These are phyloP conservation scores for Pseudoturritis turrita DNA, from an alignment of 345 rosid species.

Conservation along the genomic window DNA sequence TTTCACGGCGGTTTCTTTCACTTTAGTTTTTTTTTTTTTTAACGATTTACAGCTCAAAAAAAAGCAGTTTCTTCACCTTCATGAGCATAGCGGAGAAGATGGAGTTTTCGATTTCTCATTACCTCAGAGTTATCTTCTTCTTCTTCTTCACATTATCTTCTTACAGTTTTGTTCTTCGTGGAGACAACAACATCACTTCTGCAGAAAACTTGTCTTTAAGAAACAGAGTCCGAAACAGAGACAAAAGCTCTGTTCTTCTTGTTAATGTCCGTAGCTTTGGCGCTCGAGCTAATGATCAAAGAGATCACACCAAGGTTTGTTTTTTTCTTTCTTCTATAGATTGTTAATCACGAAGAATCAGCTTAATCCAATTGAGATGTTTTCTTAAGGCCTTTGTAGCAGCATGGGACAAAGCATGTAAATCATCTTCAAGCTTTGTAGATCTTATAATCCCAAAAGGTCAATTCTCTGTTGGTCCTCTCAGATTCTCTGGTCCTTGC, in stretches of 20 bases:
- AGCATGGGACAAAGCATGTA: conserved; percentile 58
- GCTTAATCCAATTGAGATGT: conserved; percentile 14
- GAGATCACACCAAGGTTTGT: conserved; percentile 28
- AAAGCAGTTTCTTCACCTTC: conserved; percentile 19
- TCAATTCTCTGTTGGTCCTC: conserved; percentile 20
- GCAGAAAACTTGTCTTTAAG: not conserved
- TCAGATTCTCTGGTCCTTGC: conserved; percentile 47
- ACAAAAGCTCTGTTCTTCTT: conserved; percentile 17
- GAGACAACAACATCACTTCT: not conserved
- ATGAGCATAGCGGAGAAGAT: conserved; percentile 6
- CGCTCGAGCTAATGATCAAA: conserved; percentile 32
- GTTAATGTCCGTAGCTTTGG: conserved; percentile 35
- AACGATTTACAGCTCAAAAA: conserved; percentile 9
- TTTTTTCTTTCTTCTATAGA: not conserved
- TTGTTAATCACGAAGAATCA: not conserved
- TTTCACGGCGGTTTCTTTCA: conserved; percentile 11
- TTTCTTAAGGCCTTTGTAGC: conserved; percentile 40
- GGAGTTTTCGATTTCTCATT: not conserved
- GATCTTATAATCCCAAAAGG: conserved; percentile 43
- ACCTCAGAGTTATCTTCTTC: conserved; percentile 11
- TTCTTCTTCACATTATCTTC: not conserved
- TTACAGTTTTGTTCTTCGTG: conserved; percentile 1
- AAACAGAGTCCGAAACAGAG: not conserved
- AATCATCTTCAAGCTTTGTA: conserved; percentile 31
- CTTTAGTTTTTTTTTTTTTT: too few relatives aligned